Evolutionary conservation across 1,284 basidiomycete species (phyloP).

Genomic region (Irpex sp.): DNA sequence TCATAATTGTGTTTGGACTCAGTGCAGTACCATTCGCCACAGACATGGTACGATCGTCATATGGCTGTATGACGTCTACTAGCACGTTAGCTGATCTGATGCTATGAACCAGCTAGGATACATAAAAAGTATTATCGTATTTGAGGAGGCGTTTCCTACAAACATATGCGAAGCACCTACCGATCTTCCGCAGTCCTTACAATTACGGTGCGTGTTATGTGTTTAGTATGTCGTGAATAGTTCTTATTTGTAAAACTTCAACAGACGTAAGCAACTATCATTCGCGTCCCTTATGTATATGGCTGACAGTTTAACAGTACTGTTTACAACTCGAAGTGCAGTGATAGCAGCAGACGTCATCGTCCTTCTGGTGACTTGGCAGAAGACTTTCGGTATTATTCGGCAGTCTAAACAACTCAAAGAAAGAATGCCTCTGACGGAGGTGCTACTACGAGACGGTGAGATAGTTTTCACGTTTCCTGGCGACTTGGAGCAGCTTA

Average conservation of each 20-base stretch:
- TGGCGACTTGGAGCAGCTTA: too few relatives aligned
- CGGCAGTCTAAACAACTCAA: background rate
- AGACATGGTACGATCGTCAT: background rate
- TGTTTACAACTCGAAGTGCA: background rate
- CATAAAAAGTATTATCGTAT: background rate
- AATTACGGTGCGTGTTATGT: too few relatives aligned
- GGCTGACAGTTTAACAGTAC: too few relatives aligned
- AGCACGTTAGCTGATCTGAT: background rate
- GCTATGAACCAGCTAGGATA: background rate
- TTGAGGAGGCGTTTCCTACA: background rate
- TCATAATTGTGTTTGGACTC: background rate
- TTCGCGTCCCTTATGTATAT: too few relatives aligned
- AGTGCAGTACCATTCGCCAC: background rate
- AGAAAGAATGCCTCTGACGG: background rate
- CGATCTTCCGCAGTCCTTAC: too few relatives aligned
- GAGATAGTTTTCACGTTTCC: background rate
- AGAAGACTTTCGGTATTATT: background rate
- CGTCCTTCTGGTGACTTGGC: background rate
- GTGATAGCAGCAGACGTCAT: background rate
- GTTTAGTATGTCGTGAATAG: too few relatives aligned
- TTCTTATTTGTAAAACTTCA: too few relatives aligned
- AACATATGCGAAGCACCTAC: background rate
- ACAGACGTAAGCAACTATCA: too few relatives aligned
- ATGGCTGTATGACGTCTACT: background rate
- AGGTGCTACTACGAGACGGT: background rate